Evolutionary conservation across 176 grass and related monocot species (phyloP).

Genomic region (Oryza nivara): DNA sequence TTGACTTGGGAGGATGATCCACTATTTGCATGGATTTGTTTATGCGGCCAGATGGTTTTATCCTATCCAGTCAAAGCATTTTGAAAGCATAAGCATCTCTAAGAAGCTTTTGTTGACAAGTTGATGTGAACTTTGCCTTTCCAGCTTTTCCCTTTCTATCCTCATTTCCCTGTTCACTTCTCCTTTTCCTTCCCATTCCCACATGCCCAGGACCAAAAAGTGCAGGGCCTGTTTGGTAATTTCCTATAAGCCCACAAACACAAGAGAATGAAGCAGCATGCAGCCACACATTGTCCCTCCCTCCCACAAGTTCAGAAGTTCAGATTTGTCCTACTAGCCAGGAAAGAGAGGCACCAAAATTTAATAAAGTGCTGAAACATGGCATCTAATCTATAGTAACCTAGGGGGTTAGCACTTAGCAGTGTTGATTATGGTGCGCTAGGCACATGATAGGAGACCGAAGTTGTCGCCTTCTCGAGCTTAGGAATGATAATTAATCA

Average conservation of each 20-base stretch:
- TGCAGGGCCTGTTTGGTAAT: slow-evolving; percentile 26
- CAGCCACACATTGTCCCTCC: not conserved
- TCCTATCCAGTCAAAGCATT: slow-evolving; percentile 44
- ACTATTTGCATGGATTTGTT: not conserved
- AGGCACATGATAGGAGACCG: slow-evolving; percentile 59
- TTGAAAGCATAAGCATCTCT: slow-evolving; percentile 68
- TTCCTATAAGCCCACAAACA: slow-evolving; percentile 6
- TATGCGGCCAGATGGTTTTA: not conserved
- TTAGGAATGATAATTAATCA: slow-evolving; percentile 55
- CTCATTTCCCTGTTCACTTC: slow-evolving; percentile 48
- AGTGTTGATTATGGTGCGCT: slow-evolving; percentile 43
- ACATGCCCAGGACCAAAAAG: slow-evolving; percentile 49
- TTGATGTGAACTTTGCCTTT: slow-evolving; percentile 54
- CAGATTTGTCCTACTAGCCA: slow-evolving; percentile 76
- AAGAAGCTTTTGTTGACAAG: slow-evolving; percentile 77
- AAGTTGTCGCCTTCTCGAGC: slow-evolving; percentile 65
- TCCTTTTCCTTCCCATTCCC: slow-evolving; percentile 43
- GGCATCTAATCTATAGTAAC: slow-evolving; percentile 41
- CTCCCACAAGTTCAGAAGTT: slow-evolving; percentile 43
- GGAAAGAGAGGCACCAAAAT: not conserved
- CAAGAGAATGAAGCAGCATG: slow-evolving; percentile 51
- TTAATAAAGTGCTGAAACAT: slow-evolving; percentile 32
- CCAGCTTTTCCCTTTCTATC: slow-evolving; percentile 59
- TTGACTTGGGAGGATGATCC: slow-evolving; percentile 12
- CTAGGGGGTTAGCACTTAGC: slow-evolving; percentile 51